Evolutionary conservation across 2,329 filamentous ascomycete species (phyloP), one percentile per base, ranked within the genome.

Genomic region (Mycogone perniciosa): DNA sequence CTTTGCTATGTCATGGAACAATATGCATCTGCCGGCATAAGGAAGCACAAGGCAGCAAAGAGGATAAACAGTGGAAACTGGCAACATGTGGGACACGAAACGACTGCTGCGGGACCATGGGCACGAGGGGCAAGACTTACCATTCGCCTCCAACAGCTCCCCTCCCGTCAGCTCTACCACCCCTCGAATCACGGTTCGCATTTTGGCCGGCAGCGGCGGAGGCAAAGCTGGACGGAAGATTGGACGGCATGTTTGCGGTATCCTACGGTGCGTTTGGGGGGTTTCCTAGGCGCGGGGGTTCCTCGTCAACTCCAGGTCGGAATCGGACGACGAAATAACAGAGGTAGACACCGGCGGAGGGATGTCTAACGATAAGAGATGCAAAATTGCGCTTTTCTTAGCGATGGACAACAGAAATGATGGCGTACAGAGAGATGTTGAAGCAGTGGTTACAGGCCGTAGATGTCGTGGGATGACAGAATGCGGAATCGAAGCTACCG

Each of bases 191-290:
- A 67, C 77, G 80, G 71, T 67, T 82, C 67, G 76, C 73, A 62
- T 78, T 84, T 69, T 88, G 86, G 69, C 86, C 86, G 67, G 87
- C 86, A 60, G 87, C 87, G 63, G 87, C 87, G 66, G 87, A 89
- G 67, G 87, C 87, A 73, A 91, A 91, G 77, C 85, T 90, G 62
- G 87, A 89, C 63, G 86, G 84, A 69, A 89, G 80, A 74, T 86
- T 84, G 67, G 84, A 82, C 74, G 85, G 81, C 86, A 89, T 77
- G 54, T 56, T 70, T 60, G 59, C 53, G 44, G 54, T 52, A 54
- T 56, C 45, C 44, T 46, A 48, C 45, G 31, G 57, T 48, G 48
- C 35, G 38, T 46, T 34, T 43, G 20, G 47, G 39, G 35, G 30
- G 20, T 20, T 20, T 41, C 37, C 46, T 40, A 50, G 34, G 41